Conservation (phyloP, 352 stramenopile species). For the Phytophthora brassicae region DNA sequence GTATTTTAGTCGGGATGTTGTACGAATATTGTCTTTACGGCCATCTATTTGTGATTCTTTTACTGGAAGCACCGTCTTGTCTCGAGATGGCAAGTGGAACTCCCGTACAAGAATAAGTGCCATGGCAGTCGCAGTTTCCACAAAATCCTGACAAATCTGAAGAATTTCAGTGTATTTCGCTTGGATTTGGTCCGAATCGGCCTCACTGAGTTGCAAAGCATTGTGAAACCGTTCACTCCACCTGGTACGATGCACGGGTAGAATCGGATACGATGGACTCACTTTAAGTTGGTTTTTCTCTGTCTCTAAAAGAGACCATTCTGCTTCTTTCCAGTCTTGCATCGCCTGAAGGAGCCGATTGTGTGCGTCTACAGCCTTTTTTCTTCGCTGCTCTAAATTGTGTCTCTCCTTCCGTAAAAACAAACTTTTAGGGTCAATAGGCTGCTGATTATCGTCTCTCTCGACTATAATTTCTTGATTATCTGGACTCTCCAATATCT, state of each 20-base stretch:
- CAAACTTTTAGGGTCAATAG: slow-evolving; percentile 36
- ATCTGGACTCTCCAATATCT: slow-evolving; percentile 2
- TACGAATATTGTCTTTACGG: slow-evolving; percentile 63
- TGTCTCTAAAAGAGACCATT: slow-evolving; percentile 58
- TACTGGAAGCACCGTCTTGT: slow-evolving; percentile 80
- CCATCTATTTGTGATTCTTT: slow-evolving; percentile 63
- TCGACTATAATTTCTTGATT: slow-evolving; percentile 9
- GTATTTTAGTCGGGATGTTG: slow-evolving; percentile 63
- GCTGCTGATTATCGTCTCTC: slow-evolving; percentile 13
- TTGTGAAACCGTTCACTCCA: slow-evolving; percentile 71
- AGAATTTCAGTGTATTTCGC: slow-evolving; percentile 86
- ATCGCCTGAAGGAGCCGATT: slow-evolving; percentile 62
- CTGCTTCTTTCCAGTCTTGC: slow-evolving; percentile 72
- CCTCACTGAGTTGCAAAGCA: slow-evolving; percentile 48
- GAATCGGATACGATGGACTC: slow-evolving; percentile 44
- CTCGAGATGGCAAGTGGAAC: slow-evolving; percentile 60
- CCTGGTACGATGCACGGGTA: slow-evolving; percentile 48
- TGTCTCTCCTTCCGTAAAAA: slow-evolving; percentile 61
- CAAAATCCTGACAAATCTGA: slow-evolving; percentile 89
- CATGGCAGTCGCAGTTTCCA: slow-evolving; percentile 68
- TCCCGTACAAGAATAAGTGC: slow-evolving; percentile 85
- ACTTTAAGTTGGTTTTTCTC: slow-evolving; percentile 53
- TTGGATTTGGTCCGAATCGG: slow-evolving; percentile 43
- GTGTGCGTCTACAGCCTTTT: slow-evolving; percentile 56
- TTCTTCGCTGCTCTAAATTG: slow-evolving; percentile 48